Evolutionary conservation across 2,329 filamentous ascomycete species (phyloP).

Genomic region (Fusarium napiforme): DNA sequence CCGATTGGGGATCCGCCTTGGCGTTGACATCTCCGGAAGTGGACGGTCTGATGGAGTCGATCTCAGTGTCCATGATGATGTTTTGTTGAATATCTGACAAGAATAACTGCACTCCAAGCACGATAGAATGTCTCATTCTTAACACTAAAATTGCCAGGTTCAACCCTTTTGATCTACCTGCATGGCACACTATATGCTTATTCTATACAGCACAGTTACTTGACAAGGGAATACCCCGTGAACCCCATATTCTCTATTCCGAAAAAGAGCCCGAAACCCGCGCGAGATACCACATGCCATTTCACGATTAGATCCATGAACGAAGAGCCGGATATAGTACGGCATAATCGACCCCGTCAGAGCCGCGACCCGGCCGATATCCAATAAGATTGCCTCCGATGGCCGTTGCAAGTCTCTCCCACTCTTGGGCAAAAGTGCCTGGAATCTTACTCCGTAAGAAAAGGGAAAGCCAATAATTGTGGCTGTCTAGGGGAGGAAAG

Average conservation of each 20-base stretch:
- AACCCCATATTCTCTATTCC: constrained; percentile 4
- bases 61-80: not conserved
- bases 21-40: constrained; percentile 23
- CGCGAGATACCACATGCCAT: not conserved
- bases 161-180: not conserved
- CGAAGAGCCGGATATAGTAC: constrained; percentile 4
- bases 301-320: not conserved
- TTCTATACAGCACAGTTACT: not conserved
- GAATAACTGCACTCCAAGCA: not conserved
- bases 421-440: constrained; percentile 19
- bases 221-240: not conserved
- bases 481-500: not conserved
- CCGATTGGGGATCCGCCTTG: constrained; percentile 7
- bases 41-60: constrained; percentile 13
- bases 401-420: constrained; percentile 13
- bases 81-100: not conserved
- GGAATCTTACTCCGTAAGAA: not conserved
- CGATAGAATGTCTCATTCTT: not conserved
- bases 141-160: not conserved
- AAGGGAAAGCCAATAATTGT: constrained; percentile 12
- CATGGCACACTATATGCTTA: not conserved
- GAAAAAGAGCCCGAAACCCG: constrained; percentile 3
- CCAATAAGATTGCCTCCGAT: constrained; percentile 20
- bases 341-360: not conserved
- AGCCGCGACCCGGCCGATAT: constrained; percentile 38